Base-by-base conservation (phyloP, 768 basidiomycete genomes). In the Trametes coccinea region DNA sequence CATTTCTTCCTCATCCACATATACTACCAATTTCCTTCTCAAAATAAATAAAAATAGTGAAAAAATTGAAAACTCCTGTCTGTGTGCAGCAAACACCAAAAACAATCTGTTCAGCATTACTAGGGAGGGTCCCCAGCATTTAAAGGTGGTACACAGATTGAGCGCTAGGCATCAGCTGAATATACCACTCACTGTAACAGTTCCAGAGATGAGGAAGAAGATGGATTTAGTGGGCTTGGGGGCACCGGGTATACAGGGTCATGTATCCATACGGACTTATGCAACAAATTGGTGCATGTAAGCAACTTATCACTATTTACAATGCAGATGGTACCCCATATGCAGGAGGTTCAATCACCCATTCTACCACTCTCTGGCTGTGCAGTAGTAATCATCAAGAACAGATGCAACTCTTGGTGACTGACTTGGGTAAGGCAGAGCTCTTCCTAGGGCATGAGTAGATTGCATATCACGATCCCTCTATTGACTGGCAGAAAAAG, bases 161-260 rank as follows among this genome's bases (percentile, higher is more conserved):
- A 22, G 50, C 4, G 27, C 45, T 4, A 52, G 60, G 4, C 40
- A 57, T 17, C 54, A 54, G 31, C 50, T 66, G 54, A 59, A 63
- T 29, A 13, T 63, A 14, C 65, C 65, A 30, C 1, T 66, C 16
- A 63, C 34, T 29, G 49, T 63, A 13, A 22, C 13, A 13, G 60
- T 14, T 34, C 59, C 22, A 7, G 59, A 40, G 37, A 53, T 58
- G 22, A 59, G 40, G 22, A 30, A 27, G 29, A 22, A 56, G 29
- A 49, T 43, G 4, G 61, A 67, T 29, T n/a, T 56, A n/a, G 34
- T 33, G 14, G 64, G 46, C 13, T 45, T 73, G 2, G 10, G 5
- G 66, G 71, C 33, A 67, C 65, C 33, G 69, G 72, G 0, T 60
- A 64, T 29, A 73, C 68, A 2, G 67, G 68, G 0, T 71, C 64